Conservation (phyloP, 148 eudicot species). For the Spergularia marina region DNA sequence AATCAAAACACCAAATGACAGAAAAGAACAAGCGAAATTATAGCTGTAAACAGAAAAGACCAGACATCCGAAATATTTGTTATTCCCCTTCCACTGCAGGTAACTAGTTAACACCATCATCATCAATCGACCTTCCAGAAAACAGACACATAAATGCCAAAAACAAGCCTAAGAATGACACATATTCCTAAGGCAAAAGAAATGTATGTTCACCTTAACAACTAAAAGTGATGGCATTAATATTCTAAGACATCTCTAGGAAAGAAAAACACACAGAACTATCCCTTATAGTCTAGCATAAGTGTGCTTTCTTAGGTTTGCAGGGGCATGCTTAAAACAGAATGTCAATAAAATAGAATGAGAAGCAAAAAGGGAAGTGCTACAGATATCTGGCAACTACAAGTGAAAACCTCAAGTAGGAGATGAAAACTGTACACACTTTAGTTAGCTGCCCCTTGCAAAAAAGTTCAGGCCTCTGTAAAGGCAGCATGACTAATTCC, state of each 20-base stretch:
- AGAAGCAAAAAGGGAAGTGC: neutral
- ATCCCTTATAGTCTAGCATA: neutral
- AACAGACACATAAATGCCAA: neutral
- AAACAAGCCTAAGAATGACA: neutral
- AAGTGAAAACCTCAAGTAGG: constrained; percentile 11
- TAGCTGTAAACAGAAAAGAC: neutral
- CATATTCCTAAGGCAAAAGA: neutral
- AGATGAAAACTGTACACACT: constrained; percentile 38
- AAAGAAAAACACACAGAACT: no score
- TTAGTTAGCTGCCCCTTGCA: constrained; percentile 95
- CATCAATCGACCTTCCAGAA: neutral
- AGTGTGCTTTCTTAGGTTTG: neutral
- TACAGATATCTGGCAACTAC: neutral
- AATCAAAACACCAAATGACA: neutral
- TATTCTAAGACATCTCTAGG: neutral
- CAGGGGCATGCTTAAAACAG: neutral
- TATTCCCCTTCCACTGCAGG: neutral
- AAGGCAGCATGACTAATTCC: constrained; percentile 97
- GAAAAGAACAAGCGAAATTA: neutral
- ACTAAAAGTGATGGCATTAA: neutral
- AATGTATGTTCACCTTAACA: neutral
- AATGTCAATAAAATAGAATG: neutral
- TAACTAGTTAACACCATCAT: neutral
- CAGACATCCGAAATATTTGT: neutral
- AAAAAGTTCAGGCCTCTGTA: constrained; percentile 94